Percentiles rank a stretch among this genome's conserved stretches.
These are phyloP conservation scores for Debaryomycetaceae sp. DNA, from an alignment of 1,139 yeast species.

Conservation along the genomic window DNA sequence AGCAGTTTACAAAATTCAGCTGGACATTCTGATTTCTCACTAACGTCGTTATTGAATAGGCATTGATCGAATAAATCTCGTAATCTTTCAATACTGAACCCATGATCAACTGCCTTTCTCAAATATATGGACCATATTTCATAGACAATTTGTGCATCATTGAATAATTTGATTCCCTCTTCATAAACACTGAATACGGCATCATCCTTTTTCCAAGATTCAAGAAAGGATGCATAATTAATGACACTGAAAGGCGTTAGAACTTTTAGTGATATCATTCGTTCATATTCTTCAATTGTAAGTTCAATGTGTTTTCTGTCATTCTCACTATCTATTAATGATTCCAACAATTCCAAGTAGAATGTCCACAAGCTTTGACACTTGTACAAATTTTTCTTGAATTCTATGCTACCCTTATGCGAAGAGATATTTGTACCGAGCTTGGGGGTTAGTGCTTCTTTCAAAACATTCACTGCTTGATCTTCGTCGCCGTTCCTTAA, in stretches of 20 bases:
- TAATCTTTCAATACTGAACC: slow-evolving; percentile 48
- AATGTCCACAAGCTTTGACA: slow-evolving; percentile 68
- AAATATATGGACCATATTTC: slow-evolving; percentile 76
- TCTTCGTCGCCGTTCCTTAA: slow-evolving; percentile 48
- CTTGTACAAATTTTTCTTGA: slow-evolving; percentile 36
- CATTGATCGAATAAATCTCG: slow-evolving; percentile 73
- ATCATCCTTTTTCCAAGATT: slow-evolving; percentile 45
- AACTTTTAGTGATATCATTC: slow-evolving; percentile 56
- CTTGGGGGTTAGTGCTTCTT: slow-evolving; percentile 39
- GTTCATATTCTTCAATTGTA: slow-evolving; percentile 49
- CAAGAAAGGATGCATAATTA: slow-evolving; percentile 63
- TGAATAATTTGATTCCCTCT: slow-evolving; percentile 57
- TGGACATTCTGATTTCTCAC: slow-evolving; percentile 30
- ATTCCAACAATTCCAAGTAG: slow-evolving; percentile 71
- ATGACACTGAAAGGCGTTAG: slow-evolving; percentile 69
- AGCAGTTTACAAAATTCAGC: slow-evolving; percentile 43
- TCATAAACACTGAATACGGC: slow-evolving; percentile 65
- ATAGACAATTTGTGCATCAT: slow-evolving; percentile 53
- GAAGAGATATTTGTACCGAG: slow-evolving; percentile 22
- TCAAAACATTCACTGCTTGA: slow-evolving; percentile 52
- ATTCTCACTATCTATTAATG: slow-evolving; percentile 39
- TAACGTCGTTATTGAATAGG: slow-evolving; percentile 23
- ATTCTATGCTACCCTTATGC: slow-evolving; percentile 44
- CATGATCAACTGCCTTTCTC: slow-evolving; percentile 41
- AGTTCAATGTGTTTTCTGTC: slow-evolving; percentile 18